phyloP scores from a whole-genome alignment of 805 yeast species.

The Cyberlindnera lachancei region DNA sequence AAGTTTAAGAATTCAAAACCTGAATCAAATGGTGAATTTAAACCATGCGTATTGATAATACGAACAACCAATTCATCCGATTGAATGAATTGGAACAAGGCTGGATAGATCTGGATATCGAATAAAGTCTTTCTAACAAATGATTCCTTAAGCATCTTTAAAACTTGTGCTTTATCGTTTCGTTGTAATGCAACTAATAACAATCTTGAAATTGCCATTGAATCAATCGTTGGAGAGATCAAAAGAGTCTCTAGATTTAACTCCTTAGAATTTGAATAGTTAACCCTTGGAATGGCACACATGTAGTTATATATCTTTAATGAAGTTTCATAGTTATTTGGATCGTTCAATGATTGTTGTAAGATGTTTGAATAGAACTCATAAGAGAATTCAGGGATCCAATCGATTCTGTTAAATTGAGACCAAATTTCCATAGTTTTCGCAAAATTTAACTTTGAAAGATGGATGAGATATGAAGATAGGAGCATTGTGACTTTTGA shows the following conservation, averaged over 20 bases:
- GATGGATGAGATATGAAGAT: constrained; percentile 35
- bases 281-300: constrained; percentile 26
- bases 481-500: constrained; percentile 33
- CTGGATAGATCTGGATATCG: constrained; percentile 25
- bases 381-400: constrained; percentile 35
- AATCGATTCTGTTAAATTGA: constrained; percentile 28
- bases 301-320: constrained; percentile 30
- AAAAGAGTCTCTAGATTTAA: constrained; percentile 7
- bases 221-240: constrained; percentile 11
- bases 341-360: constrained; percentile 24
- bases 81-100: constrained; percentile 26
- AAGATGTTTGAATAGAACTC: constrained; percentile 29
- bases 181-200: constrained; percentile 11
- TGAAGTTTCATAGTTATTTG: constrained; percentile 23
- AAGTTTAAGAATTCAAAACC: constrained; percentile 25
- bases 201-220: constrained; percentile 14
- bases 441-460: constrained; percentile 26
- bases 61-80: constrained; percentile 25
- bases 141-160: constrained; percentile 33
- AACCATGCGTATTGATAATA: constrained; percentile 29
- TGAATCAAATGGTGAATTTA: constrained; percentile 10
- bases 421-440: constrained; percentile 30
- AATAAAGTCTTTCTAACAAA: constrained; percentile 27
- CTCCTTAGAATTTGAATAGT: constrained; percentile 1
- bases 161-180: constrained; percentile 23